A percentile compares a stretch with the other conserved stretches of the same genome.
phyloP scores from a whole-genome alignment of 352 stramenopile genomes.

The Phytopythium sindhum region DNA sequence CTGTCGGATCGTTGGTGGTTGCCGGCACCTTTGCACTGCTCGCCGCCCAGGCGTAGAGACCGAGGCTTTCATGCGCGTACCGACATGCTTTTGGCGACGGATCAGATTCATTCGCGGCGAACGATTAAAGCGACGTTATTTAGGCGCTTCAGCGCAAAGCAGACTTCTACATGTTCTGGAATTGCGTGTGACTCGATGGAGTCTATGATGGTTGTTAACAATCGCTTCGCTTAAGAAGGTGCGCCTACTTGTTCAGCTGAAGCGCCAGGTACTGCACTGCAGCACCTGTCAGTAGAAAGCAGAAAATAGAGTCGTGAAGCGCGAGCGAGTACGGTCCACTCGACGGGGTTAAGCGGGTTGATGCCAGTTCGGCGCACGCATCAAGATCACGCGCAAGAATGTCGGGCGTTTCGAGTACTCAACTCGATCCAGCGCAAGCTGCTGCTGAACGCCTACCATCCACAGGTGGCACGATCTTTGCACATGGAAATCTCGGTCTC shows the following conservation, averaged over 20 bases:
- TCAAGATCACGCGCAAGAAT: constrained; percentile 97
- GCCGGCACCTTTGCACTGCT: background rate
- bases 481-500: constrained; percentile 91
- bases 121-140: too few species aligned
- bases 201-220: too few species aligned
- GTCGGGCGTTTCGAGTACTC: constrained; percentile 94
- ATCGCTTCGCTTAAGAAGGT: constrained; percentile 94
- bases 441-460: constrained; percentile 91
- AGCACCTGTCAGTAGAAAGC: too few species aligned
- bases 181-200: too few species aligned
- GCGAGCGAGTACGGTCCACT: constrained; percentile 47
- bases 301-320: constrained; percentile 53
- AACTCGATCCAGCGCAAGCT: constrained; percentile 96
- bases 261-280: constrained; percentile 64
- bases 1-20: background rate
- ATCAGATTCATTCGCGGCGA: too few species aligned
- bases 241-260: constrained; percentile 81
- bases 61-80: too few species aligned
- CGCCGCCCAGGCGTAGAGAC: background rate
- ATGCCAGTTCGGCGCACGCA: constrained; percentile 90
- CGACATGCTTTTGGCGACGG: too few species aligned
- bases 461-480: constrained; percentile 88
- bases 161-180: too few species aligned
- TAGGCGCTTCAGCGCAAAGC: too few species aligned
- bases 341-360: constrained; percentile 75